A percentile compares a stretch with the other conserved stretches of the same genome.
These are phyloP conservation scores for Ustilago hordei DNA, from an alignment of 1,284 basidiomycete species.

Conservation along the genomic window DNA sequence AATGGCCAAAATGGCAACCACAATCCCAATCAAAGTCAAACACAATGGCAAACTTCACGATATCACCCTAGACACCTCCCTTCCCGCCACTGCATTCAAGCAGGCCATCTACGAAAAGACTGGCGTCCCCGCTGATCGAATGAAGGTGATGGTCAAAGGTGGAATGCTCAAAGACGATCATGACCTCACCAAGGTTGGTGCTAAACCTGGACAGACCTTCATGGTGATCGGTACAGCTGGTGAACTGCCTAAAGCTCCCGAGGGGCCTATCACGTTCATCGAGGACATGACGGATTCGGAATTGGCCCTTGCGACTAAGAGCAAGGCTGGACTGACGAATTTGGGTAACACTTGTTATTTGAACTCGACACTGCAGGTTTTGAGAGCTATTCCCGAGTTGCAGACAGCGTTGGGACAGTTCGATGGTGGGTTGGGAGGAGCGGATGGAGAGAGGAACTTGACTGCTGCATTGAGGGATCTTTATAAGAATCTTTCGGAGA, in stretches of 20 bases:
- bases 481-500: conserved; percentile 79
- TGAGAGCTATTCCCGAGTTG: conserved; percentile 90
- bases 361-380: conserved; percentile 92
- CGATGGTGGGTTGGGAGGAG: conserved; percentile 47
- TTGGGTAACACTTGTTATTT: conserved; percentile 92
- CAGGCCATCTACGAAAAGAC: conserved; percentile 83
- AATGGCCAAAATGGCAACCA: conserved; percentile 68
- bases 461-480: conserved; percentile 78
- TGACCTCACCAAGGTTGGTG: conserved; percentile 82
- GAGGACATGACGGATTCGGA: conserved; percentile 87
- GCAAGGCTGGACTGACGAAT: conserved; percentile 61
- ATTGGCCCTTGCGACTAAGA: conserved; percentile 77
- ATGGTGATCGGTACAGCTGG: conserved; percentile 80
- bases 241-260: conserved; percentile 87
- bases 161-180: conserved; percentile 87
- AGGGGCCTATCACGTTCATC: conserved; percentile 82
- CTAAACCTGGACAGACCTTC: conserved; percentile 74
- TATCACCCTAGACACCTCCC: conserved; percentile 76
- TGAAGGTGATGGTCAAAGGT: conserved; percentile 97
- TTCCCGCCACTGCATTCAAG: conserved; percentile 82
- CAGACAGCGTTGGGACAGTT: conserved; percentile 71
- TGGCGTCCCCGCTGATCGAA: conserved; percentile 86
- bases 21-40: conserved; percentile 80
- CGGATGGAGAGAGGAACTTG: conserved; percentile 70
- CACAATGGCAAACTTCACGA: conserved; percentile 81